Evolutionary conservation across 2,329 filamentous ascomycete genomes (phyloP).

Genomic region (Apiospora hydei): DNA sequence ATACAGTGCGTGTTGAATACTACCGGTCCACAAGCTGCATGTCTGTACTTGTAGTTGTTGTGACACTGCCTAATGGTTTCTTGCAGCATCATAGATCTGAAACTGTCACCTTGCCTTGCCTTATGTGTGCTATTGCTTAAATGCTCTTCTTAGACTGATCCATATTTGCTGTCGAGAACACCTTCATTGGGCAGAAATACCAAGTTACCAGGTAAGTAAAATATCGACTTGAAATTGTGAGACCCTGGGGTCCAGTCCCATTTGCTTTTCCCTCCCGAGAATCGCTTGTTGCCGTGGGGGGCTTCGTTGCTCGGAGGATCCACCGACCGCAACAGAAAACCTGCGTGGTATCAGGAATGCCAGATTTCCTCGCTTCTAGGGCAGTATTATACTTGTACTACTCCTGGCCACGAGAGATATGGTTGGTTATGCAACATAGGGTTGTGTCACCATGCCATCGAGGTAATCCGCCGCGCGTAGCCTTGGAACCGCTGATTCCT

Average conservation of each 20-base stretch:
- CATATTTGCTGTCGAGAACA: background rate
- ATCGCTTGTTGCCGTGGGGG: constrained; percentile 1
- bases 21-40: background rate
- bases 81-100: constrained; percentile 10
- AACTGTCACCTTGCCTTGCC: background rate
- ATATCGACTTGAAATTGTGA: background rate
- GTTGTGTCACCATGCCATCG: background rate
- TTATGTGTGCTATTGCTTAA: background rate
- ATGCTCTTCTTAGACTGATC: background rate
- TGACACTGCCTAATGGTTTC: background rate
- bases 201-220: background rate
- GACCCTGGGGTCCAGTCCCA: background rate
- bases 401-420: background rate
- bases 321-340: background rate
- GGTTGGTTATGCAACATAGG: background rate
- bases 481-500: background rate
- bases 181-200: background rate
- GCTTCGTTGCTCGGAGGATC: background rate
- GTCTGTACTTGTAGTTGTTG: background rate
- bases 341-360: background rate
- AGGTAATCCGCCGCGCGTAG: background rate
- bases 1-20: background rate
- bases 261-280: background rate
- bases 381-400: background rate
- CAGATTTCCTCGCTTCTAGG: background rate